Evolutionary conservation across 768 basidiomycete species (phyloP), one percentile per base, ranked within the genome.

Genomic region (Epithele typhae): DNA sequence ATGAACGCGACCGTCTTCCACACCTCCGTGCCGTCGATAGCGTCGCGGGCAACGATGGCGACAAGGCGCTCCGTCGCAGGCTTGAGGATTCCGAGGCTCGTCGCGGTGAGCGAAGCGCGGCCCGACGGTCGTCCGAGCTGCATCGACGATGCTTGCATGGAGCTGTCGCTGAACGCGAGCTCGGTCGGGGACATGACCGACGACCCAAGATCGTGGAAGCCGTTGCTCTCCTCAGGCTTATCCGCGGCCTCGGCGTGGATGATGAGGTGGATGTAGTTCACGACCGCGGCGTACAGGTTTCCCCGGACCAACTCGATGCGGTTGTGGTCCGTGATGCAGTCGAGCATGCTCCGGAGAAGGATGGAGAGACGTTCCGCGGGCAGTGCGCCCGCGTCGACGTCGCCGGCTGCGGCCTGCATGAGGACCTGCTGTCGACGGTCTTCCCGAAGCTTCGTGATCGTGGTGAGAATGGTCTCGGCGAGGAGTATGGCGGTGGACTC

Each of bases 1-100:
- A 93, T 87, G 61, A 93, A 97, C 8, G 94, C 90, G 14, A 97
- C 81, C 3, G 93, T 94, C 67, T 91, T 91, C 95, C 95, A 98
- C 2, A 97, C 90, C 64, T 97, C 93, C 15, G 89, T 83, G 6
- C 93, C 94, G 53, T 96, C 93, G 44, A 91, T 87, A 1, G 92
- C 93, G 59, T 98, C 95, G n/a, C 91, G 76, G 18, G 89, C 81
- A 32, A 95, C 72, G 30, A 81, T 74, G 0, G 79, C 67, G 0
- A 92, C 73, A 17, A 97, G 66, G 5, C 85, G 75, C 44, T 95
- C 94, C 56, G 85, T 73, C 27, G 72, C 72, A 5, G 74, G 66
- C 56, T 83, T 85, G 61, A 98, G 68, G 46, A 86, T 71, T 0
- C 76, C 65, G 9, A 92, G 61, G 51, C 84, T 86, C 4, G 83